These are phyloP conservation scores for Thymus mandschuricus DNA, from an alignment of 257 asterid species.

Conservation along the genomic window DNA sequence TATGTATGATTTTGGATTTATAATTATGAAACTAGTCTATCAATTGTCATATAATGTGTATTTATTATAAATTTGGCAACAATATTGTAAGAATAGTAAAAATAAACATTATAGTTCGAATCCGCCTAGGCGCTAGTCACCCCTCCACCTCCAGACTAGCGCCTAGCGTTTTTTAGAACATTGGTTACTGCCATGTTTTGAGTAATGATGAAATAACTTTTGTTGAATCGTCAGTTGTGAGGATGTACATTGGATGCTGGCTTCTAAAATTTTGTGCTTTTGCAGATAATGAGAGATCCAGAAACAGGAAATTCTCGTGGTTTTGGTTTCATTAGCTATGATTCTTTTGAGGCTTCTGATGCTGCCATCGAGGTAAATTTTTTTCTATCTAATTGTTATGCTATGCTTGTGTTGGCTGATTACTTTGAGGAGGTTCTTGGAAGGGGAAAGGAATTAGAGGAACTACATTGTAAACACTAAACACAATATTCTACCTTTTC, in stretches of 20 bases:
- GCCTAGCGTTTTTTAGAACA: too few relatives aligned
- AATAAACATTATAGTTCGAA: too few relatives aligned
- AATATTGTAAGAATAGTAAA: too few relatives aligned
- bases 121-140: too few relatives aligned
- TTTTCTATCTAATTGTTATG: conserved; percentile 14
- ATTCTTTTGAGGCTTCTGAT: conserved; percentile 99
- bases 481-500: neutral
- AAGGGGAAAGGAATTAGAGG: neutral
- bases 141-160: too few relatives aligned
- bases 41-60: too few relatives aligned
- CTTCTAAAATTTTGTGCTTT: conserved; percentile 21
- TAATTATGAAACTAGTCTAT: too few relatives aligned
- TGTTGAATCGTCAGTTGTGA: neutral
- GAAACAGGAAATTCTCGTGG: conserved; percentile 97
- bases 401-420: conserved; percentile 24
- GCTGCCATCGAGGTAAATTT: conserved; percentile 86
- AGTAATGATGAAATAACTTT: neutral
- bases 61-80: too few relatives aligned
- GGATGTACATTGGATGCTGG: conserved; percentile 16
- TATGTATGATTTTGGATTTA: too few relatives aligned
- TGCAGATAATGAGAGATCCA: conserved; percentile 97
- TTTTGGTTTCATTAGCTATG: conserved; percentile 93
- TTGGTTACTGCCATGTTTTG: conserved; percentile 1
- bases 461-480: neutral
- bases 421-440: conserved; percentile 10